Evolutionary conservation across 1,284 basidiomycete genomes (phyloP).

Genomic region (Apiotrichum montevideense): DNA sequence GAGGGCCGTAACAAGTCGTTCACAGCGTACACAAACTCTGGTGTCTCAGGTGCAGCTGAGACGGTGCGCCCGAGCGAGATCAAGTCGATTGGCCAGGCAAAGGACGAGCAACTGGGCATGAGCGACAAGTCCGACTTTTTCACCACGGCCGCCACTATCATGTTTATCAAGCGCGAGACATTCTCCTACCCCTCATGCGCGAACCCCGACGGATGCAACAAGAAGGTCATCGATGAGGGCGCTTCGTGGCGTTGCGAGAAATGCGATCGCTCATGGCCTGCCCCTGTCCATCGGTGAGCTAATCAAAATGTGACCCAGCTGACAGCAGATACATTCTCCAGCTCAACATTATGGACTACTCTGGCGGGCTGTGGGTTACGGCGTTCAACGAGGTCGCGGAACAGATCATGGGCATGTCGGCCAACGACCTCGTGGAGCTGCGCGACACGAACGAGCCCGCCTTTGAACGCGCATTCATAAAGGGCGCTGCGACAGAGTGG

Average conservation of each 20-base stretch:
- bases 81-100: slow-evolving; percentile 73
- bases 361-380: slow-evolving; percentile 84
- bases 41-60: slow-evolving; percentile 31
- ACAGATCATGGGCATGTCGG: slow-evolving; percentile 68
- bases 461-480: slow-evolving; percentile 60
- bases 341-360: slow-evolving; percentile 82
- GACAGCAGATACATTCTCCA: slow-evolving; percentile 75
- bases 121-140: slow-evolving; percentile 78
- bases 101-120: slow-evolving; percentile 69
- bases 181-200: slow-evolving; percentile 89
- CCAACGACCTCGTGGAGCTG: slow-evolving; percentile 69
- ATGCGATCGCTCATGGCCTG: slow-evolving; percentile 67
- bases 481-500: slow-evolving; percentile 64
- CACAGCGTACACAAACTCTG: slow-evolving; percentile 60
- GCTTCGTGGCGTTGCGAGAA: slow-evolving; percentile 88
- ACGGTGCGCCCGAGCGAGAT: slow-evolving; percentile 60
- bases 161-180: slow-evolving; percentile 82
- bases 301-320: not conserved
- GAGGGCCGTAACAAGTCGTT: slow-evolving; percentile 60
- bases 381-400: slow-evolving; percentile 92
- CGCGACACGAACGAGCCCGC: slow-evolving; percentile 54
- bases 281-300: slow-evolving; percentile 73
- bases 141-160: slow-evolving; percentile 72
- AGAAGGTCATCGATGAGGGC: slow-evolving; percentile 74
- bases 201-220: slow-evolving; percentile 67